Evolutionary conservation across 163 green algal species (phyloP).

Genomic region (Scenedesmus sp.): DNA sequence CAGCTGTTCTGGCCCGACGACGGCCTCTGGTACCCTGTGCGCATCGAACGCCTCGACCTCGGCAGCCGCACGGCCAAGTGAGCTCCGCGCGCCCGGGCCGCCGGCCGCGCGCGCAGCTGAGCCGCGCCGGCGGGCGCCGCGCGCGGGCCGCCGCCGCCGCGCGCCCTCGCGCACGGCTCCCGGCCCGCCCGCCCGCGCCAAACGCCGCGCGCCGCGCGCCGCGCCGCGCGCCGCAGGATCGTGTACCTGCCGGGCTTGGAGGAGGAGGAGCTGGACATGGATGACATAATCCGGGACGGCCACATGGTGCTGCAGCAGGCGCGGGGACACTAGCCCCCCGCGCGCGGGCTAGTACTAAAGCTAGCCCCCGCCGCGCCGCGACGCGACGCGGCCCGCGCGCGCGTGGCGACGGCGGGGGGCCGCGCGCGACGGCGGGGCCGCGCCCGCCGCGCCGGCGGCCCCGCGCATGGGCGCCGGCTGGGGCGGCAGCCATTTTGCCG

Average conservation of each 20-base stretch:
- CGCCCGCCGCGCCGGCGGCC: no score
- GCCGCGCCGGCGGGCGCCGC: no score
- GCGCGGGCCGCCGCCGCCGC: no score
- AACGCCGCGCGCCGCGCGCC: no score
- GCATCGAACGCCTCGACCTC: conserved; percentile 81
- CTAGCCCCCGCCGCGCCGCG: no score
- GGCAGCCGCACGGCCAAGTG: conserved; percentile 63
- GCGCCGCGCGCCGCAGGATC: conserved; percentile 85
- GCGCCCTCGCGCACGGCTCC: no score
- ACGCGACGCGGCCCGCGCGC: no score
- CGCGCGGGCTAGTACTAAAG: not conserved
- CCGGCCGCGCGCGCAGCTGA: no score
- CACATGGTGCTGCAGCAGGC: conserved; percentile 81
- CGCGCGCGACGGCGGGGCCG: not conserved
- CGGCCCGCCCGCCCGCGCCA: no score
- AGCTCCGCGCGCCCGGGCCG: conserved; percentile 6
- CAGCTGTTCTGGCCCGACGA: conserved; percentile 88
- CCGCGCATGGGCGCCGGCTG: no score
- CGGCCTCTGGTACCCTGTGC: conserved; percentile 90
- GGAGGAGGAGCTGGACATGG: conserved; percentile 86
- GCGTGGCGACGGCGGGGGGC: not conserved
- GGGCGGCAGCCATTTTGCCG: no score
- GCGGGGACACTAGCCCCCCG: not conserved
- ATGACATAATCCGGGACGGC: conserved; percentile 87
- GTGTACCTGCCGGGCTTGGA: conserved; percentile 84